A percentile compares a stretch with the other conserved stretches of the same genome.
These are phyloP conservation scores for Tricholoma saponaceum DNA, from an alignment of 768 basidiomycete species.

Conservation along the genomic window DNA sequence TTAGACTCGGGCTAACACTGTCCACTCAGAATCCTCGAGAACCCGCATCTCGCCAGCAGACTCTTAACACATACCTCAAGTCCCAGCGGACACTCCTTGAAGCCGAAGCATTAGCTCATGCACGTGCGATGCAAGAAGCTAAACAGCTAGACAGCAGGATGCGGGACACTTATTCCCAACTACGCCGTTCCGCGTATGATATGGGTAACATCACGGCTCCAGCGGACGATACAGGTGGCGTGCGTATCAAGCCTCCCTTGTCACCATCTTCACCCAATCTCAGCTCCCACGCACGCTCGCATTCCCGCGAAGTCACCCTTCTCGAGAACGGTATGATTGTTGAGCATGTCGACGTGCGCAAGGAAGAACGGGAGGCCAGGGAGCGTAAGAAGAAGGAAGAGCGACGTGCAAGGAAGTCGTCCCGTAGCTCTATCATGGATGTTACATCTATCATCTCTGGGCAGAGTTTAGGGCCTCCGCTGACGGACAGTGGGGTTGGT, in stretches of 20 bases:
- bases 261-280: slow-evolving; percentile 36
- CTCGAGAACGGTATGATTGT: slow-evolving; percentile 89
- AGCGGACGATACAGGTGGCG: slow-evolving; percentile 55
- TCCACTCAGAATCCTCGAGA: slow-evolving; percentile 79
- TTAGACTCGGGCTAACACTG: slow-evolving; percentile 8
- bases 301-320: slow-evolving; percentile 72
- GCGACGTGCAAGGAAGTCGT: slow-evolving; percentile 68
- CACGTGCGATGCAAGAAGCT: slow-evolving; percentile 75
- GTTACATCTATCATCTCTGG: slow-evolving; percentile 71
- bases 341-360: slow-evolving; percentile 80
- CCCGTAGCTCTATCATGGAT: slow-evolving; percentile 66
- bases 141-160: slow-evolving; percentile 70
- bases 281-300: slow-evolving; percentile 40
- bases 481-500: slow-evolving; percentile 56
- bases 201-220: slow-evolving; percentile 43
- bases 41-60: slow-evolving; percentile 79
- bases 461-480: slow-evolving; percentile 45
- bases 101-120: slow-evolving; percentile 76
- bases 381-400: slow-evolving; percentile 70
- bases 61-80: slow-evolving; percentile 77
- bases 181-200: slow-evolving; percentile 78
- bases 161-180: slow-evolving; percentile 76
- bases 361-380: slow-evolving; percentile 71
- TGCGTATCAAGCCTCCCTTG: slow-evolving; percentile 67
- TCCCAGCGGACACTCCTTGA: slow-evolving; percentile 77